A percentile compares a stretch with the other conserved stretches of the same genome.
Conservation (phyloP, 1,284 basidiomycete species). For the Cystobasidium pallidum region DNA sequence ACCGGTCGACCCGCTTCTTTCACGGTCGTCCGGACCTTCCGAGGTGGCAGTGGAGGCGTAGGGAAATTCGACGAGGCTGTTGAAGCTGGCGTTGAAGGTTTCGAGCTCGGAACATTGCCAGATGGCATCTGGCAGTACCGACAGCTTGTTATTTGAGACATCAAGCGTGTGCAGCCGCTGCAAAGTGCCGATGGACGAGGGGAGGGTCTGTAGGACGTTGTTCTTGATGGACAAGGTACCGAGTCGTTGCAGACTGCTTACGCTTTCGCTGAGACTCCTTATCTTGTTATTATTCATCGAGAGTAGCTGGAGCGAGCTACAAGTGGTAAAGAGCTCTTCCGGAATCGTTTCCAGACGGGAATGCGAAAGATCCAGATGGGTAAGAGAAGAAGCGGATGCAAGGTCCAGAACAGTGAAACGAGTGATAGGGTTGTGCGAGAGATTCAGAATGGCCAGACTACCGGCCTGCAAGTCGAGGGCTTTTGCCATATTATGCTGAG, state of each 20-base stretch:
- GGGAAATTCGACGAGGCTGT: constrained; percentile 76
- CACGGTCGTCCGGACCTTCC: constrained; percentile 43
- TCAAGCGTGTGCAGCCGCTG: constrained; percentile 77
- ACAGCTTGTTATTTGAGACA: constrained; percentile 89
- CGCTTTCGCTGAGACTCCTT: constrained; percentile 76
- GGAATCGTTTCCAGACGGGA: constrained; percentile 86
- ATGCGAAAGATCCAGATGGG: constrained; percentile 82
- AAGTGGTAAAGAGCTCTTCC: constrained; percentile 69
- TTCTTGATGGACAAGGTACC: constrained; percentile 81
- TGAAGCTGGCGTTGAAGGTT: constrained; percentile 85
- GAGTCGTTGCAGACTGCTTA: constrained; percentile 74
- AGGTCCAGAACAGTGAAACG: constrained; percentile 54
- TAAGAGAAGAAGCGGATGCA: constrained; percentile 69
- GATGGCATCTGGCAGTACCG: constrained; percentile 71
- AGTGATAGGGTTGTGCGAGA: constrained; percentile 67
- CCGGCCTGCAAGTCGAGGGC: constrained; percentile 65
- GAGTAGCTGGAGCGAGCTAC: constrained; percentile 72
- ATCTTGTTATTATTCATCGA: constrained; percentile 86
- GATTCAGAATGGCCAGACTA: constrained; percentile 62
- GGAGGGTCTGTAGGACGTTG: constrained; percentile 80
- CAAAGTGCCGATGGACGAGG: constrained; percentile 75
- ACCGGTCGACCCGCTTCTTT: constrained; percentile 44
- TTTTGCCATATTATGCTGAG: constrained; percentile 80
- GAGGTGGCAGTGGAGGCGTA: constrained; percentile 62
- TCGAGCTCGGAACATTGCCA: constrained; percentile 82